Evolutionary conservation across 2,329 filamentous ascomycete species (phyloP).

Genomic region (Colletotrichum eremochloae): DNA sequence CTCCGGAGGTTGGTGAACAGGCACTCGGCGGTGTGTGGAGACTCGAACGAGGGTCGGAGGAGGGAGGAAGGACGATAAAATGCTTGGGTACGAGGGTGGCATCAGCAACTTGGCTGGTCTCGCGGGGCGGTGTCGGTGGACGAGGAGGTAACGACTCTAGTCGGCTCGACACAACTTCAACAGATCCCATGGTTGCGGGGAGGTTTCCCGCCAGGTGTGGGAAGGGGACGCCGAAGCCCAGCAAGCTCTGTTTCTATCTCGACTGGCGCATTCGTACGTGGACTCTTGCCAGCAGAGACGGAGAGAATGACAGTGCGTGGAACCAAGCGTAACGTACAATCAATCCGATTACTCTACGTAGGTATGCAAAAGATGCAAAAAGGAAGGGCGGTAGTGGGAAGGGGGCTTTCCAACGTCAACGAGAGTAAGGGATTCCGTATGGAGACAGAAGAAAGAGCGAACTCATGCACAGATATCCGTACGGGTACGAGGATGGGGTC

Average conservation of each 20-base stretch:
- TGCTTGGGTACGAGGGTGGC: conserved; percentile 51
- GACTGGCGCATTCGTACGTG: conserved; percentile 31
- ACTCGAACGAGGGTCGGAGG: conserved; percentile 55
- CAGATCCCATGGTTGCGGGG: conserved; percentile 56
- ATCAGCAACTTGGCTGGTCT: conserved; percentile 58
- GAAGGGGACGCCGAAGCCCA: conserved; percentile 25
- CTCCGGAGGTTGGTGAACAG: conserved; percentile 59
- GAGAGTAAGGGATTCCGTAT: conserved; percentile 21
- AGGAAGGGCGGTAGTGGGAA: conserved; percentile 7
- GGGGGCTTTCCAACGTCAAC: conserved; percentile 28
- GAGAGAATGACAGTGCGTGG: conserved; percentile 16
- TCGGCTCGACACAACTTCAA: conserved; percentile 54
- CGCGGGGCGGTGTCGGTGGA: conserved; percentile 77
- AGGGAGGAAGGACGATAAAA: conserved; percentile 52
- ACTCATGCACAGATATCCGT: conserved; percentile 15
- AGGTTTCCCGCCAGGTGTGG: conserved; percentile 28
- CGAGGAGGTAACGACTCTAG: conserved; percentile 68
- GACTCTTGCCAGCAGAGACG: conserved; percentile 23
- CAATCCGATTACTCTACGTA: conserved; percentile 6
- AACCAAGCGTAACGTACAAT: conserved; percentile 26
- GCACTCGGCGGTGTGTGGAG: conserved; percentile 67
- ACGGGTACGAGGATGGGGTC: conserved; percentile 9
- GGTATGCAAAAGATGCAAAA: conserved; percentile 5
- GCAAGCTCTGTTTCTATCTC: conserved; percentile 25
- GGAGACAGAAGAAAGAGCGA: conserved; percentile 27